Evolutionary conservation across 192 early-diverging fungal genomes (phyloP), one percentile per base, ranked within the genome.

Genomic region (Podila epigama): DNA sequence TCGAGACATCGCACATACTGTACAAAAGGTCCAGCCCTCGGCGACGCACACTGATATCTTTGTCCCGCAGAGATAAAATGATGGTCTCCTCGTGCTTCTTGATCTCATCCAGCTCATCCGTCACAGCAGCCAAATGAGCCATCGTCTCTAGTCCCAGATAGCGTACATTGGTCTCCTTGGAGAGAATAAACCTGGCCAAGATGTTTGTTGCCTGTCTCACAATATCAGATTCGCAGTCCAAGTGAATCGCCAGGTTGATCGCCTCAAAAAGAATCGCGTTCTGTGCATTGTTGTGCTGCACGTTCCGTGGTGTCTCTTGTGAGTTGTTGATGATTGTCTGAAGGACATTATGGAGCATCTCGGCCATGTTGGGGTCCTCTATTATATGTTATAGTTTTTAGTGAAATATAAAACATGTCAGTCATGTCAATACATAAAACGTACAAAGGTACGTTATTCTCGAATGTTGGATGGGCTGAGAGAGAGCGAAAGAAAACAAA

Each of bases 261-360:
- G 97, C 95, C 84, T 99, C 98, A 68, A 99, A 98, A 32, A 98
- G 69, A 15, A 99, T 91, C 6, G 97, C 92, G 83, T 98, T 98
- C 84, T 97, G 94, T 6, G 98, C 97, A 73, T 99, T 98, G 85
- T 92, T 95, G 68, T 98, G 97, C 57, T 99, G 96, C 29, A 95
- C 91, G 69, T 99, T 98, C 66, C 97, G 96, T 32, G 94, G 93
- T 41, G 90, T 87, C 37, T 97, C 95, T 69, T 94, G 90, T 12
- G 96, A 92, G 52, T 88, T 88, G 72, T 91, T 88, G 29, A 98
- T 84, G 63, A 98, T 95, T 25, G 89, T 89, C 57, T 92, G 88
- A 41, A 98, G 75, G 16, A 95, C 86, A 35, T 85, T 84, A 69
- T 96, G 90, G 32, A 97, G 70, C 62, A 86, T 79, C 12, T 79